Percentiles rank a stretch among this genome's conserved stretches.
Evolutionary conservation across 805 yeast species (phyloP).

Genomic region (Candida gorgasii): DNA sequence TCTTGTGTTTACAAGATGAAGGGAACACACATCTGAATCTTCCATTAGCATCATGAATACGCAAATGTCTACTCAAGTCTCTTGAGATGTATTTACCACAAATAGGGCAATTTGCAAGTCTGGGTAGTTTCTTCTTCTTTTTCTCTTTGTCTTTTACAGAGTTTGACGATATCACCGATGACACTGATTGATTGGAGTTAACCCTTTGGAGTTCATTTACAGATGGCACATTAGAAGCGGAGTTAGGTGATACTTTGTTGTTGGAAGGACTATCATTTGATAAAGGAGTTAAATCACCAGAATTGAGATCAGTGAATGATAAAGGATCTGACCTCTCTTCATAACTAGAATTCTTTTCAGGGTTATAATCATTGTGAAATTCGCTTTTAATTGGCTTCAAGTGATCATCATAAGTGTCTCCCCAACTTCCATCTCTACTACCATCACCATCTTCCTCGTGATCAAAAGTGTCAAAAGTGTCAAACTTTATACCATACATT

Average conservation of each 20-base stretch:
- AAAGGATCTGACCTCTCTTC: slow-evolving; percentile 3
- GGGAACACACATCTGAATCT: slow-evolving; percentile 46
- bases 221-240: neutral
- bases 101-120: slow-evolving; percentile 39
- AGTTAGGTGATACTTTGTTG: slow-evolving; percentile 3
- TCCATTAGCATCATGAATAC: slow-evolving; percentile 45
- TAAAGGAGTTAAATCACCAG: slow-evolving; percentile 8
- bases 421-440: neutral
- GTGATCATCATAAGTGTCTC: neutral
- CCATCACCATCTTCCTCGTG: slow-evolving; percentile 2
- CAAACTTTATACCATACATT: slow-evolving; percentile 7
- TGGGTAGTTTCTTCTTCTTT: slow-evolving; percentile 25
- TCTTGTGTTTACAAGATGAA: slow-evolving; percentile 40
- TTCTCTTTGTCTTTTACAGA: slow-evolving; percentile 14
- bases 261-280: slow-evolving; percentile 7
- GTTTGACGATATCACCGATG: slow-evolving; percentile 16
- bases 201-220: slow-evolving; percentile 7
- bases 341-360: slow-evolving; percentile 1
- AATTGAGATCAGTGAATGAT: slow-evolving; percentile 7
- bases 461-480: slow-evolving; percentile 1
- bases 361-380: neutral
- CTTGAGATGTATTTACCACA: slow-evolving; percentile 44
- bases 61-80: slow-evolving; percentile 42
- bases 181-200: slow-evolving; percentile 15
- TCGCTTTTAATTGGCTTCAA: neutral